Evolutionary conservation across 148 eudicot species (phyloP), one percentile per base, ranked within the genome.

Genomic region (Cornus florida): DNA sequence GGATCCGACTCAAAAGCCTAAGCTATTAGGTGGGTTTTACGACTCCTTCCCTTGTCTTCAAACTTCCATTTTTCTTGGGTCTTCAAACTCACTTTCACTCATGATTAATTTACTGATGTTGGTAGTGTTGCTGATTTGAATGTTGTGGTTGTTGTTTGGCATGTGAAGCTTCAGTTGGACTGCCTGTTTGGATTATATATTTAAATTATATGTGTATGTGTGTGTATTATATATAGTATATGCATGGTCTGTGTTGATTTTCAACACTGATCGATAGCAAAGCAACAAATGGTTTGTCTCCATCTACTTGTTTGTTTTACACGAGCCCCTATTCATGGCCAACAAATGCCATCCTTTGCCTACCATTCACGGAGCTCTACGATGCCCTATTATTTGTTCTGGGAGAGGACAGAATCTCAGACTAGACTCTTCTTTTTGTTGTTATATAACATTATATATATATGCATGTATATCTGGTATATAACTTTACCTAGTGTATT

Each of bases 311-410:
- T 75, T 31, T 75, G 56, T 35, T 62, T 39, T 22, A 39, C 11
- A 39, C n/a, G 35, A 32, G 68, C 77, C 32, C 32, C 16, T 57
- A 38, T 62, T 75, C 7, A 38, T 60, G 77, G 77, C 77, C 77
- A 60, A 39, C 76, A 39, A 20, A 33, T 14, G 33, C 59, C 19
- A 69, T 39, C 23, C 72, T 19, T 0, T 71, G 16, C 56, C 10
- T 22, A 7, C 69, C 77, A 62, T 62, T 60, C 77, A 60, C 50
- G 77, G 69, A 20, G 38, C 31, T 64, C 14, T 38, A 4, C 22
- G 65, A 75, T 48, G 20, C 69, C 50, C 46, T 24, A 14, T 28
- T 73, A 31, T 32, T 74, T 53, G 59, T 53, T 53, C 19, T 16
- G 14, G 14, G 16, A 16, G 17, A 4, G 59, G 59, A 53, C 59